Evolutionary conservation across 371 early-diverging fungal species (phyloP).

Genomic region (Mortierella sp.): DNA sequence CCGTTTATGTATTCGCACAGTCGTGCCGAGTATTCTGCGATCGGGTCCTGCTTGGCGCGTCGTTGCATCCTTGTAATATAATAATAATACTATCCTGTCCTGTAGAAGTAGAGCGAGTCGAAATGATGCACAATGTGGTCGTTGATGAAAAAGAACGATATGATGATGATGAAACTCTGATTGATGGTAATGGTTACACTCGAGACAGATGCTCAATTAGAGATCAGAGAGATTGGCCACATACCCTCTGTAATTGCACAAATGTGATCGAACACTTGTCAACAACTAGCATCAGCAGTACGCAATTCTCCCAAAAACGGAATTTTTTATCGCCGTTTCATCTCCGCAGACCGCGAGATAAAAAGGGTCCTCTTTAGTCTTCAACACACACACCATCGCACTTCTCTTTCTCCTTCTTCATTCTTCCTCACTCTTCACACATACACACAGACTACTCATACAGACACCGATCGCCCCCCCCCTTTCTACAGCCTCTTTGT

Average conservation of each 20-base stretch:
- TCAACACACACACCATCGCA: no score
- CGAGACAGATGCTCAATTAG: not conserved
- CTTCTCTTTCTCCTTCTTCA: not conserved
- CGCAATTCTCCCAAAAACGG: not conserved
- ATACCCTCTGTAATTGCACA: not conserved
- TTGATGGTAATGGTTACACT: no score
- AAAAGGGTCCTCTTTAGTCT: not conserved
- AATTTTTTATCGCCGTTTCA: not conserved
- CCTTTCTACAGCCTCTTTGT: not conserved
- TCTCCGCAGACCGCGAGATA: not conserved
- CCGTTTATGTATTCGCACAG: conserved; percentile 46
- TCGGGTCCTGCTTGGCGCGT: conserved; percentile 31
- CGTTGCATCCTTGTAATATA: conserved; percentile 25
- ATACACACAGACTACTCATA: not conserved
- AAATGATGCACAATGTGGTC: not conserved
- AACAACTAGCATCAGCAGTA: not conserved
- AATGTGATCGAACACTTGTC: not conserved
- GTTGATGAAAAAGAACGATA: not conserved
- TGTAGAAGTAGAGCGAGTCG: no score
- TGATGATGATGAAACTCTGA: no score
- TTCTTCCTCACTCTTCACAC: not conserved
- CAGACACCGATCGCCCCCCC: not conserved
- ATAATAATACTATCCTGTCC: no score
- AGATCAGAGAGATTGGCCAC: no score
- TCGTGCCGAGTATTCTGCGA: conserved; percentile 30